phyloP scores from a whole-genome alignment of 192 early-diverging fungal genomes.

The Backusella mclennaniae region DNA sequence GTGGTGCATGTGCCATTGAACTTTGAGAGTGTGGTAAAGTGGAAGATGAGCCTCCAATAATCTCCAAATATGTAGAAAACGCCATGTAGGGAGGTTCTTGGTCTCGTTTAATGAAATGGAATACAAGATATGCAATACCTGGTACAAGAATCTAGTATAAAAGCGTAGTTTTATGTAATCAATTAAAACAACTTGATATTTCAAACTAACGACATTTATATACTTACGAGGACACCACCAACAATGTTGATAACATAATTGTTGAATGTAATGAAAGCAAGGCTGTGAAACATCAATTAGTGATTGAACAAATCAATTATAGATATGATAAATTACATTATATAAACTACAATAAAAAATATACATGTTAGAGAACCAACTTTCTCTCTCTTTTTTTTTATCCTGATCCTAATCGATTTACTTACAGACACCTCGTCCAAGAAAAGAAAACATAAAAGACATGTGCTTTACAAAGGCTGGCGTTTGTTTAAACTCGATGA shows the following conservation, averaged over 20 bases:
- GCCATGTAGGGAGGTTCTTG: constrained; percentile 2
- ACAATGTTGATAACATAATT: background rate
- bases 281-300: background rate
- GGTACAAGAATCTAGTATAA: background rate
- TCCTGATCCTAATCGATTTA: background rate
- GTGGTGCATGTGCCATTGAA: background rate
- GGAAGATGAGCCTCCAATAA: background rate
- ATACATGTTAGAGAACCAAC: background rate
- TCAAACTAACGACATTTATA: background rate
- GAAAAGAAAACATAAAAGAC: constrained; percentile 10
- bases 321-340: constrained; percentile 1
- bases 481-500: constrained; percentile 5
- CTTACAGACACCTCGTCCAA: constrained; percentile 11
- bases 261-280: constrained; percentile 12
- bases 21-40: background rate
- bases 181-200: background rate
- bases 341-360: background rate
- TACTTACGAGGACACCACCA: constrained; percentile 4
- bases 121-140: constrained; percentile 1
- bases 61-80: background rate
- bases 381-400: background rate
- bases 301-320: background rate
- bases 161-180: background rate
- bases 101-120: background rate
- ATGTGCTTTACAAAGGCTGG: background rate